Evolutionary conservation across 2,329 filamentous ascomycete species (phyloP), one percentile per base, ranked within the genome.

Genomic region (Sporothrix phasma): DNA sequence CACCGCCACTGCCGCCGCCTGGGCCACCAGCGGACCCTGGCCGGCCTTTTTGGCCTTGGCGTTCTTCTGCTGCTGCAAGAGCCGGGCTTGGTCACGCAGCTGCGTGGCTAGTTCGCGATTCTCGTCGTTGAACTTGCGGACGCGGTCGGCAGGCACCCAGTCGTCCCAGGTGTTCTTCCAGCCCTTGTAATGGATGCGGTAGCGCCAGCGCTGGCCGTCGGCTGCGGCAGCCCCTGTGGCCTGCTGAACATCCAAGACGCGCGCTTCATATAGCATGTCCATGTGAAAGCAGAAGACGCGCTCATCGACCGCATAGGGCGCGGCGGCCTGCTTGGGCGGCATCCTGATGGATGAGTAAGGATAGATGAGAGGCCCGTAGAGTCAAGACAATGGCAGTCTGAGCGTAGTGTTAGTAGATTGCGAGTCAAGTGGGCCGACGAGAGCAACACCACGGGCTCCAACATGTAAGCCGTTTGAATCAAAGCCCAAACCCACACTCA

Each of bases 101-200:
- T 89, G 87, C 63, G 81, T 80, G 24, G 93, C 92, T 43, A 99
- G 83, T 73, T 96, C 91, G 73, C 90, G 90, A 77, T 97, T 97
- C 77, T 97, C 94, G 64, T 96, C 91, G 61, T 88, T 96, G 74
- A 93, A 88, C 78, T 97, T 97, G 73, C 92, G 88, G 66, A 99
- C 88, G 69, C 94, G 90, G 74, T 97, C 93, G 76, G 92, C 87
- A 24, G 90, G 85, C 51, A 97, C 94, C 93, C 93, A 97, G 78
- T 99, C 94, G 78, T 99, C 94, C 94, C 94, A 99, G 82, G 92
- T 97, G 75, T 93, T 92, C 81, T 99, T 99, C 94, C 94, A 99
- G 72, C 94, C 94, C 77, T 97, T 97, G 80, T 99, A 99, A 77
- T 99, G 94, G 63, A 99, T 89, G 73, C 90, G 89, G 79, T 96